Conservation (phyloP, 2,329 filamentous ascomycete species). For the Calonectria pauciramosa region DNA sequence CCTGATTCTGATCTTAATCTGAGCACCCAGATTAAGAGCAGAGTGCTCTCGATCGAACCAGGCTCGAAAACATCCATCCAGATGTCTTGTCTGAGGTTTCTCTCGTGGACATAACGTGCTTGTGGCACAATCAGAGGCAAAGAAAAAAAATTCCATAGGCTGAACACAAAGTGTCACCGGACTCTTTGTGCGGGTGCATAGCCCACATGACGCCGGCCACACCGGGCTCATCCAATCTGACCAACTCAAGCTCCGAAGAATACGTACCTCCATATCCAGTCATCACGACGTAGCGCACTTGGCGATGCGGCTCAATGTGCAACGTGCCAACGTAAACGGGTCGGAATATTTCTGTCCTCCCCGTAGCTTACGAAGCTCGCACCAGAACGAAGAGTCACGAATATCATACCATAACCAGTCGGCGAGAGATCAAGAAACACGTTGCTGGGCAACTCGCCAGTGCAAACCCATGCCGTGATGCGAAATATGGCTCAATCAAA, state of each 20-base stretch:
- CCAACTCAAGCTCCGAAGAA: not conserved
- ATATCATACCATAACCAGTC: not conserved
- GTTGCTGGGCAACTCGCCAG: not conserved
- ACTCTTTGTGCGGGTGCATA: conserved; percentile 16
- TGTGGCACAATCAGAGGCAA: not conserved
- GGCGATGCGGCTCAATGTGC: conserved; percentile 17
- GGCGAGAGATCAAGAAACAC: not conserved
- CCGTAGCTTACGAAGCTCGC: not conserved
- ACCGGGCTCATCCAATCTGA: conserved; percentile 6
- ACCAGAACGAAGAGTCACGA: not conserved
- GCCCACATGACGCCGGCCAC: conserved; percentile 26
- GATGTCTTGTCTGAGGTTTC: not conserved
- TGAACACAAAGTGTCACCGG: conserved; percentile 21
- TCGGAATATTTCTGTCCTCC: not conserved
- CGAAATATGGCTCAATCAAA: not conserved
- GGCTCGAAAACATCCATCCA: not conserved
- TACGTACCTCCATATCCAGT: not conserved
- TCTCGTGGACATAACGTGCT: not conserved
- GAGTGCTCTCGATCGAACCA: not conserved
- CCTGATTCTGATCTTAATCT: not conserved
- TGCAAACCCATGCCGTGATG: not conserved
- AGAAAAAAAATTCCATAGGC: not conserved
- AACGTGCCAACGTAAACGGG: not conserved
- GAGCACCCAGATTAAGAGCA: not conserved
- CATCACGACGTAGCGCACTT: not conserved